Evolutionary conservation across 169 alveolate species (phyloP), one percentile per base, ranked within the genome.

Genomic region (Cryptosporidium felis): DNA sequence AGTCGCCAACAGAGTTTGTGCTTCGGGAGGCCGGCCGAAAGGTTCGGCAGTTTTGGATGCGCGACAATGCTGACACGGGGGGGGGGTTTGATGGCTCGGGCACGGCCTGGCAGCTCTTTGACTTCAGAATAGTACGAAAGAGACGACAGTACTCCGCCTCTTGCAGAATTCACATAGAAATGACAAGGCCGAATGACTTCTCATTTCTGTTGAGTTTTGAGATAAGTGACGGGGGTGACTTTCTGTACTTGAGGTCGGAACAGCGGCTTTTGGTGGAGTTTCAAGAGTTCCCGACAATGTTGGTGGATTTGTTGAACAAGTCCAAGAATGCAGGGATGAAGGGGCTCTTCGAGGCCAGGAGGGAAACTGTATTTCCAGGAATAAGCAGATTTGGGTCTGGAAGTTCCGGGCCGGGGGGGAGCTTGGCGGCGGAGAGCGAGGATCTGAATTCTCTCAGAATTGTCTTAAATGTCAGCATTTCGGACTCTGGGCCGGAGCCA

Each of bases 191-290:
- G 16, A 56, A 74, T 34, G 85, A 74, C 45, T 74, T 74, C 41
- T 53, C 74, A 3, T 74, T 74, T 16, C 36, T 74, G 14, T 38
- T 74, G n/a, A 53, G 41, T 74, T 40, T 49, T 34, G 58, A 74
- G 10, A 32, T 74, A 40, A 56, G 14, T 40, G 88, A 65, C 28
- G 91, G 89, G 18, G 38, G 30, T 38, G 89, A 82, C 40, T 88
- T 82, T 51, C 79, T 65, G 26, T 14, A 60, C 36, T 42, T 88
- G 5, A 88, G 80, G 79, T 63, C 88, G 10, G 91, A 88, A 8
- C 91, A 88, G 44, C 40, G 91, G 26, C 89, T 88, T 40, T 44
- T 88, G 46, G 91, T 88, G 2, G 91, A 88, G 16, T 88, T 88
- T 63, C 81, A 80, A 2, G 66, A 62, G 30, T 88, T 88, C n/a